Base-by-base conservation (phyloP, 352 stramenopile species). In the Globisporangium emineosum region DNA sequence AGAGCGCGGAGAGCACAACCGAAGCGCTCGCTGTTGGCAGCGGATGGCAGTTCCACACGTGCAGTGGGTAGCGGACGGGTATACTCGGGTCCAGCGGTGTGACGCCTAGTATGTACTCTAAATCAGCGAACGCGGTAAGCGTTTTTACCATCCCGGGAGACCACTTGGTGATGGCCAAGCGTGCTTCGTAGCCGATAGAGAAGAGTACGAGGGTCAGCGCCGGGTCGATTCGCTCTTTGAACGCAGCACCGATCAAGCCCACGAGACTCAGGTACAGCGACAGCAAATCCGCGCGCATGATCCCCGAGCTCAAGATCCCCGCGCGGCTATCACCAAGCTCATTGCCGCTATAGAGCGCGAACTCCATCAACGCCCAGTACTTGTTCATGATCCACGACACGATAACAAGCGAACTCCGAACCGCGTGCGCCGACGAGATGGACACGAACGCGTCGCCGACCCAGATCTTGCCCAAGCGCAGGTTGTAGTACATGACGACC, bases 191-290 rank as follows among this genome's bases (percentile, higher is more conserved):
- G 57, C 57, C 57, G 8, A 63, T 7, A 21, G 47, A 29, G 45
- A 56, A 57, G 25, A 54, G 32, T 21, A 1, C 29, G 4, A 63
- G 3, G 10, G 57, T 65, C 52, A 67, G n/a, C 1, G 43, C 66
- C 23, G 45, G 61, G 3, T 66, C 65, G 29, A 60, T 68, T 32
- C 65, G 69, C 23, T 65, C 65, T 53, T 52, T 66, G 32, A 63
- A 65, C 10, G 69, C 73, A 29, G 69, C 58, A 42, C 69, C 69
- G 37, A 77, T 75, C 23, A 60, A 64, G 9, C 57, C 32, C 29
- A 45, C 64, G 3, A 51, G 3, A 27, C 52, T 69, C 4, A 47
- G 25, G 42, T 58, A 61, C 3, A n/a, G 47, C 50, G 69, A 33
- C 23, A 73, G 15, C 17, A 55, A 4, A 29, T 54, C 47, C 0